Base-by-base conservation (phyloP, 2,329 filamentous ascomycete genomes). In the Penicillium oxalicum region DNA sequence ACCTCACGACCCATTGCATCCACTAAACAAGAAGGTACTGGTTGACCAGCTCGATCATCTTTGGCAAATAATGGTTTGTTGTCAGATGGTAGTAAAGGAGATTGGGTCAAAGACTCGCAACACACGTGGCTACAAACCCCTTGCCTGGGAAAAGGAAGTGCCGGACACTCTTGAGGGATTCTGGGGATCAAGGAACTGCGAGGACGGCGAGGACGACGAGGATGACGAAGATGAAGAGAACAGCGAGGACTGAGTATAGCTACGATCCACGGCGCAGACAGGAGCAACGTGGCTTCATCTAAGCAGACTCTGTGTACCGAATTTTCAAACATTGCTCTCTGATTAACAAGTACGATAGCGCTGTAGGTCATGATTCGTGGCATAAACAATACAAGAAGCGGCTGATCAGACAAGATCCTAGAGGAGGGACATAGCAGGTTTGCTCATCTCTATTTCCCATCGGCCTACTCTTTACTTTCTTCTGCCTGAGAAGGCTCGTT, bases 121-220 rank as follows among this genome's bases (percentile, higher is more conserved):
- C 18, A 18, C 18, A 2, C 18, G 18, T 11, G 9, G n/a, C 8
- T 4, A 38, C 5, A 38, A 4, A 24, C 29, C 7, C 11, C 29
- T 32, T 32, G 8, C 7, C 29, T 32, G 49, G 50, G 25, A 52
- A 13, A n/a, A 40, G 44, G 79, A 52, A 44, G 33, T 56, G 59
- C 38, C 37, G 40, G 40, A 42, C 35, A 24, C 42, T 24, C 28
- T 47, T 37, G 13, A 29, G 44, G 38, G 18, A 18, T 18, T 18
- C 18, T 18, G 18, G 18, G 18, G 18, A 2, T 18, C 18, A 1
- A 2, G 18, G 2, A 18, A 18, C 18, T 18, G 18, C 18, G 18
- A 18, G 18, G 18, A 18, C 18, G 18, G 18, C 18, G 18, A 18
- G 18, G 18, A 18, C 18, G 18, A 18, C 18, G 18, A 18, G 18